Evolutionary conservation across 2,329 filamentous ascomycete genomes (phyloP).

Genomic region (Xylariaceae sp.): DNA sequence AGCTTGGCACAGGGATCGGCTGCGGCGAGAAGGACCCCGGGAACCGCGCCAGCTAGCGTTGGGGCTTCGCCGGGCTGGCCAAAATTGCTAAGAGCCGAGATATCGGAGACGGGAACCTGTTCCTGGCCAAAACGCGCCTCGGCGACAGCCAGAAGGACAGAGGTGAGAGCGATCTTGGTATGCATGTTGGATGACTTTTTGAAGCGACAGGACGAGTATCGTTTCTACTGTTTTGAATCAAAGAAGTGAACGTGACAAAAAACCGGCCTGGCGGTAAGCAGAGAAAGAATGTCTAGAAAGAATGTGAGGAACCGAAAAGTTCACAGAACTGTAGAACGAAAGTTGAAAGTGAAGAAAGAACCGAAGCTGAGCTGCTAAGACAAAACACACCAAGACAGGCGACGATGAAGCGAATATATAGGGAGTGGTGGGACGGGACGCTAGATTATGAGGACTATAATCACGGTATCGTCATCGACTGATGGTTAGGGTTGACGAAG

Average conservation of each 20-base stretch:
- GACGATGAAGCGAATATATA: slow-evolving; percentile 32
- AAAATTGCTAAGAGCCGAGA: slow-evolving; percentile 58
- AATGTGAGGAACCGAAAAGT: slow-evolving; percentile 44
- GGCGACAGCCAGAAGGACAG: slow-evolving; percentile 50
- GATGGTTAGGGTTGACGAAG: slow-evolving; percentile 28
- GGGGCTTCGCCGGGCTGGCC: slow-evolving; percentile 65
- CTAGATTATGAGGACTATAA: slow-evolving; percentile 17
- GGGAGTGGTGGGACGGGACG: slow-evolving; percentile 4
- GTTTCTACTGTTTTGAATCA: slow-evolving; percentile 25
- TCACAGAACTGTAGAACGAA: slow-evolving; percentile 46
- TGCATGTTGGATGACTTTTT: slow-evolving; percentile 47
- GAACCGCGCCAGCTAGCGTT: slow-evolving; percentile 67
- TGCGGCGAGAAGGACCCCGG: slow-evolving; percentile 66
- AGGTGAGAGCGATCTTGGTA: slow-evolving; percentile 48
- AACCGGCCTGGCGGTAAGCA: slow-evolving; percentile 40
- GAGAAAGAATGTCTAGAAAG: slow-evolving; percentile 39
- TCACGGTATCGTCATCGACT: slow-evolving; percentile 11
- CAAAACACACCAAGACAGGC: slow-evolving; percentile 21
- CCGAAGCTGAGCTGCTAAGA: slow-evolving; percentile 35
- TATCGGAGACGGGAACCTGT: slow-evolving; percentile 60
- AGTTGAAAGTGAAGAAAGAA: slow-evolving; percentile 38
- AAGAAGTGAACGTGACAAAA: slow-evolving; percentile 30
- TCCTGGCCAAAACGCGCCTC: slow-evolving; percentile 69
- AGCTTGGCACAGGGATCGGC: slow-evolving; percentile 73
- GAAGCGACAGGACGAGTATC: slow-evolving; percentile 20